Percentiles rank a stretch among this genome's conserved stretches.
phyloP scores from a whole-genome alignment of 2,329 filamentous ascomycete genomes.

The Colletotrichum ledebouriae region DNA sequence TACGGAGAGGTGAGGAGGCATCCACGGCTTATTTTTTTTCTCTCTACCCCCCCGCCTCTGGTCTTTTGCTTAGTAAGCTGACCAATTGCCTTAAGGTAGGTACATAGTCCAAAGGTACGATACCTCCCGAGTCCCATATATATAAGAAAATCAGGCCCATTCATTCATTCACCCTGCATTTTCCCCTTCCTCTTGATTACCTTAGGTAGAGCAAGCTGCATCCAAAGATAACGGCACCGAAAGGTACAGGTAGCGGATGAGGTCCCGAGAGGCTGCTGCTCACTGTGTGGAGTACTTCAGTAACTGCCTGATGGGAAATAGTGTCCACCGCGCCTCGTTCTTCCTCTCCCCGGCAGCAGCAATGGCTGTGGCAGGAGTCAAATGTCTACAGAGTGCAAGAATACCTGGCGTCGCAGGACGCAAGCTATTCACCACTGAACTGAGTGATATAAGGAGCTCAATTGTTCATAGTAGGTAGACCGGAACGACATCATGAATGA shows the following conservation, averaged over 20 bases:
- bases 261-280: background rate
- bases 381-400: background rate
- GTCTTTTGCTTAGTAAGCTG: too few relatives aligned
- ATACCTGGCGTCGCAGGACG: background rate
- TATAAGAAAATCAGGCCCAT: too few relatives aligned
- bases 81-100: too few relatives aligned
- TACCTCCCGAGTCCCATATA: too few relatives aligned
- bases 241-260: constrained; percentile 33
- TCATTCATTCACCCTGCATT: too few relatives aligned
- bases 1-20: background rate
- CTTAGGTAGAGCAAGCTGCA: too few relatives aligned
- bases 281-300: constrained; percentile 29
- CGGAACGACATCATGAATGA: background rate
- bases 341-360: constrained; percentile 1
- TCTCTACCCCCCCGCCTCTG: too few relatives aligned
- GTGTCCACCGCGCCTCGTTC: constrained; percentile 15
- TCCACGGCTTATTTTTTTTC: too few relatives aligned
- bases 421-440: background rate
- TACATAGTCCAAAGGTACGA: too few relatives aligned
- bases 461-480: too few relatives aligned
- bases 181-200: too few relatives aligned
- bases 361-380: background rate
- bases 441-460: too few relatives aligned
- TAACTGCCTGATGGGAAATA: constrained; percentile 28
- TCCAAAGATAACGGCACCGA: background rate